Percentiles rank a stretch among this genome's conserved stretches.
These are phyloP conservation scores for Aspergillus intermedius DNA, from an alignment of 2,329 filamentous ascomycete species.

Conservation along the genomic window DNA sequence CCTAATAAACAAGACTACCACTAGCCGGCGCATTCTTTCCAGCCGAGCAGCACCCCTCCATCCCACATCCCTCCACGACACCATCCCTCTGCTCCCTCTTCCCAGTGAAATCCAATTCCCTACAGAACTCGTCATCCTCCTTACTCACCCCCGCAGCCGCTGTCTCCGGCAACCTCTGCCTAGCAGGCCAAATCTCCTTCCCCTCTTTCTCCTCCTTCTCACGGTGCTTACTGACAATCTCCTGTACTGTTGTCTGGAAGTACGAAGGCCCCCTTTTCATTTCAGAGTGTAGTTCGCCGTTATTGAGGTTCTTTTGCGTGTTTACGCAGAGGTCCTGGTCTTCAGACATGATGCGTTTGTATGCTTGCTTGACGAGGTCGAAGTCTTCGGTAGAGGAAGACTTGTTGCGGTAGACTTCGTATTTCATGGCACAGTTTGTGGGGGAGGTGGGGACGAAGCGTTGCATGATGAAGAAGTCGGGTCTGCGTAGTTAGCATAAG, in stretches of 20 bases:
- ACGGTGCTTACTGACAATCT: conserved; percentile 43
- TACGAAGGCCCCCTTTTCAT: conserved; percentile 53
- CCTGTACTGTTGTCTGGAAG: conserved; percentile 49
- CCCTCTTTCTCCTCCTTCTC: conserved; percentile 41
- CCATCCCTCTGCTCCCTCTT: neutral
- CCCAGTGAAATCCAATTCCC: conserved; percentile 9
- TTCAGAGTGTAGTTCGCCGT: conserved; percentile 53
- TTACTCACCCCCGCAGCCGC: conserved; percentile 19
- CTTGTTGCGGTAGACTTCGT: conserved; percentile 60
- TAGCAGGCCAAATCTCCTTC: conserved; percentile 49
- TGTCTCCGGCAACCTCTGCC: conserved; percentile 23
- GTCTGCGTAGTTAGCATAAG: conserved; percentile 26
- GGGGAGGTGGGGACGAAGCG: conserved; percentile 53
- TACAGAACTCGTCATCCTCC: conserved; percentile 28
- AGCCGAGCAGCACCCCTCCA: neutral
- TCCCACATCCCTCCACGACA: neutral
- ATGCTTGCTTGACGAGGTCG: conserved; percentile 49
- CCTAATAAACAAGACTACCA: neutral
- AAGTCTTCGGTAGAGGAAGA: conserved; percentile 54
- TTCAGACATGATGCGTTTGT: conserved; percentile 59
- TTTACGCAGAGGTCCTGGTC: conserved; percentile 56
- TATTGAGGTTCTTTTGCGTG: conserved; percentile 54
- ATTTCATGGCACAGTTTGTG: conserved; percentile 49
- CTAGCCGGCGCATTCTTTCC: neutral
- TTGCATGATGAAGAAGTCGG: conserved; percentile 58